These are phyloP conservation scores for Vanrija sp. DNA, from an alignment of 1,284 basidiomycete genomes.

Conservation along the genomic window DNA sequence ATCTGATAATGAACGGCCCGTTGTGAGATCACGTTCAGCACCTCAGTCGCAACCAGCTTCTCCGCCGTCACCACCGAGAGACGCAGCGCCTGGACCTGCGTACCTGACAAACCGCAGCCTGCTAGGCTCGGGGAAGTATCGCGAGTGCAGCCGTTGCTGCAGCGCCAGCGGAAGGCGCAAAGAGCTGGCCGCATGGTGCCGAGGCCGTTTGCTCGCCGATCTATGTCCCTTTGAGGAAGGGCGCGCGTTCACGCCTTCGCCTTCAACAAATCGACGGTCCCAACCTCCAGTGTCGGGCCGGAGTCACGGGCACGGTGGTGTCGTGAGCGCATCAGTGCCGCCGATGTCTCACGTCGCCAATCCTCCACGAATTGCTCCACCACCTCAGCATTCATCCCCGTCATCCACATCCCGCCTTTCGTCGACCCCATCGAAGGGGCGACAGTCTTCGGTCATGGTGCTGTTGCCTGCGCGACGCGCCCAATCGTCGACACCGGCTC, in stretches of 20 bases:
- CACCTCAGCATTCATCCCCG: no score
- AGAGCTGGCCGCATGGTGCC: constrained; percentile 18
- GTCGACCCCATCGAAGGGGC: no score
- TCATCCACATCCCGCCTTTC: background rate
- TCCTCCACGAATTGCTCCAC: no score
- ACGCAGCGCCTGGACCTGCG: no score
- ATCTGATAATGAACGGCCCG: background rate
- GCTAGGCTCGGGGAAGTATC: no score
- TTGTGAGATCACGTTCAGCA: background rate
- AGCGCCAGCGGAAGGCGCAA: constrained; percentile 15
- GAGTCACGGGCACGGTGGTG: no score
- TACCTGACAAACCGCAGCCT: no score
- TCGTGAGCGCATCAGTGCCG: no score
- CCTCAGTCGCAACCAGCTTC: constrained; percentile 6
- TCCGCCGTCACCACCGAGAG: background rate
- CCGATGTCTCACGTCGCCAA: no score
- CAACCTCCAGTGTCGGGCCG: no score
- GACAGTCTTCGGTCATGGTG: no score
- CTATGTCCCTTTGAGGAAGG: background rate
- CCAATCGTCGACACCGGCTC: background rate
- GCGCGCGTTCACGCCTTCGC: background rate
- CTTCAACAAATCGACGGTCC: no score
- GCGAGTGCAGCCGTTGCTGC: constrained; percentile 4
- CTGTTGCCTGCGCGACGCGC: background rate
- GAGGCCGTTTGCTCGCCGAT: background rate